A percentile compares a stretch with the other conserved stretches of the same genome.
These are phyloP conservation scores for Globisporangium parvum DNA, from an alignment of 352 stramenopile species.

Conservation along the genomic window DNA sequence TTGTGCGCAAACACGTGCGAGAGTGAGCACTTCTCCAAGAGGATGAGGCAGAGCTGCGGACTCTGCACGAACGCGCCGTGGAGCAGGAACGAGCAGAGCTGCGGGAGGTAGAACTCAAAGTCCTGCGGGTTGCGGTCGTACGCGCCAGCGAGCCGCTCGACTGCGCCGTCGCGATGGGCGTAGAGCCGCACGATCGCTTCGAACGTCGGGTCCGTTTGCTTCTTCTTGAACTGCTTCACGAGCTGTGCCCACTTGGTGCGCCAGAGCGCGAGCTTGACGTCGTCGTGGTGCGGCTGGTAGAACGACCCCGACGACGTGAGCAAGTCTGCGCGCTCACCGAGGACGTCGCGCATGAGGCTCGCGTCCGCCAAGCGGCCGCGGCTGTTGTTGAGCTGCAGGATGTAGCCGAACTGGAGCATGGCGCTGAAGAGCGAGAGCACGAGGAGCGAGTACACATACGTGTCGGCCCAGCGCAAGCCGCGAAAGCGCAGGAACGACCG, in stretches of 20 bases:
- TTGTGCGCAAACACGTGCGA: slow-evolving; percentile 84
- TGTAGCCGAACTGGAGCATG: slow-evolving; percentile 64
- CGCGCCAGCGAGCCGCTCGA: slow-evolving; percentile 41
- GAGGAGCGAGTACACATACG: slow-evolving; percentile 55
- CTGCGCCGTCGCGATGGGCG: slow-evolving; percentile 62
- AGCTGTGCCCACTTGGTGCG: slow-evolving; percentile 71
- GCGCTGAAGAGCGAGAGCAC: slow-evolving; percentile 40
- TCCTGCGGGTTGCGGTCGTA: slow-evolving; percentile 51
- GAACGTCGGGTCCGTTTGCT: slow-evolving; percentile 65
- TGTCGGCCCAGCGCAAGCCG: slow-evolving; percentile 31
- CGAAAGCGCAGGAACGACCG: slow-evolving; percentile 45
- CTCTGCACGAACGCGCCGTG: slow-evolving; percentile 60
- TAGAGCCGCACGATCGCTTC: slow-evolving; percentile 82
- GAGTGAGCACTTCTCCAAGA: slow-evolving; percentile 75
- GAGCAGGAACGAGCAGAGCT: slow-evolving; percentile 81
- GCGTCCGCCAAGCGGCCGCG: slow-evolving; percentile 56
- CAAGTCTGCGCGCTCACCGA: slow-evolving; percentile 21
- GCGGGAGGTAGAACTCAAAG: slow-evolving; percentile 84
- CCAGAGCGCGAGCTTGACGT: slow-evolving; percentile 49
- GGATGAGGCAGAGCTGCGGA: slow-evolving; percentile 53
- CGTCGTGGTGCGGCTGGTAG: slow-evolving; percentile 23
- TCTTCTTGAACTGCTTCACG: slow-evolving; percentile 57
- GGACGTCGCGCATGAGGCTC: slow-evolving; percentile 53
- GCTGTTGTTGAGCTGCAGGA: slow-evolving; percentile 72
- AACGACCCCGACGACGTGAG: slow-evolving; percentile 5